Conservation (phyloP, 257 asterid species). For the Solanum verrucosum region DNA sequence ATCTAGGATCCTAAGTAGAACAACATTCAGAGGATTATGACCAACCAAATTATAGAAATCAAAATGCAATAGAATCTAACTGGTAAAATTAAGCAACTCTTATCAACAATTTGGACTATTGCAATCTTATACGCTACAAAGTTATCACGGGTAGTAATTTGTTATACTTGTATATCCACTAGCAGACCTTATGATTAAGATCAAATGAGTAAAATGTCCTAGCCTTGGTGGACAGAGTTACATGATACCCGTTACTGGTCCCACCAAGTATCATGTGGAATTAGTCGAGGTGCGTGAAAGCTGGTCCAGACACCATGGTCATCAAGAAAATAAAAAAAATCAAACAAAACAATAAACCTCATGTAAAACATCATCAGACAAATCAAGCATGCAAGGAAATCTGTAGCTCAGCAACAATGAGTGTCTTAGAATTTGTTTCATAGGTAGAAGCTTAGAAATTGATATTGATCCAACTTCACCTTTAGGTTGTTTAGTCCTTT, state of each 20-base stretch:
- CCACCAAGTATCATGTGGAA: background rate
- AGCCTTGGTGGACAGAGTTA: background rate
- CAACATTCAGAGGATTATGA: background rate
- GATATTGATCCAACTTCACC: background rate
- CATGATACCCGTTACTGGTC: background rate
- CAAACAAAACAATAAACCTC: background rate
- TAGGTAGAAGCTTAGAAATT: background rate
- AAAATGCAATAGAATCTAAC: background rate
- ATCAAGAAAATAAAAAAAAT: background rate
- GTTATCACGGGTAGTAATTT: background rate
- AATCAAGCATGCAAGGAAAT: background rate
- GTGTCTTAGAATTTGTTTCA: background rate
- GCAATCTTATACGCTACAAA: background rate
- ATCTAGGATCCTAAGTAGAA: conserved; percentile 68
- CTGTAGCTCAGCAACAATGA: background rate
- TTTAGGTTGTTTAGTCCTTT: background rate
- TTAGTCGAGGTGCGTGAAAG: background rate
- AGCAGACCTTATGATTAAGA: background rate
- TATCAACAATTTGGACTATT: background rate
- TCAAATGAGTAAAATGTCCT: background rate
- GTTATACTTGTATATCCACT: background rate
- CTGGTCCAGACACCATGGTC: background rate
- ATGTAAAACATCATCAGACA: background rate
- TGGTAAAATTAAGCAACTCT: background rate
- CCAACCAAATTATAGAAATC: background rate